phyloP scores from a whole-genome alignment of 78 protist genomes.

The Dictyostelium capitatum region DNA sequence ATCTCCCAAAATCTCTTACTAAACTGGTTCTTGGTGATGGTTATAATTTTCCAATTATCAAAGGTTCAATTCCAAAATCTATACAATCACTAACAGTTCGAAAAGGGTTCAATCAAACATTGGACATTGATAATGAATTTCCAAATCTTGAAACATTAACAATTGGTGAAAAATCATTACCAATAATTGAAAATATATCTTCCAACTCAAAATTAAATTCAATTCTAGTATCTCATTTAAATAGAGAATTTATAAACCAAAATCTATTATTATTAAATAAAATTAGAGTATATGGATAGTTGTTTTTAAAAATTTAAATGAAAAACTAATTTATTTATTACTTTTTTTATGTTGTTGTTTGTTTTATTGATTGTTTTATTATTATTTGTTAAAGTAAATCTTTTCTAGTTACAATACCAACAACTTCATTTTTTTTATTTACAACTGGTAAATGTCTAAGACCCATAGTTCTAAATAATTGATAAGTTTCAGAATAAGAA shows the following conservation, averaged over 20 bases:
- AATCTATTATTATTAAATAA: no score
- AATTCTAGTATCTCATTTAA: no score
- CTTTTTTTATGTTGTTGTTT: not conserved
- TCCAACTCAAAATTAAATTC: no score
- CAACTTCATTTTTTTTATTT: slow-evolving; percentile 69
- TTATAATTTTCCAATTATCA: not conserved
- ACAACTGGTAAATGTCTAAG: slow-evolving; percentile 92
- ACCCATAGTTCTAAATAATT: slow-evolving; percentile 90
- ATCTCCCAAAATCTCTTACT: not conserved
- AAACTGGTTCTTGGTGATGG: not conserved
- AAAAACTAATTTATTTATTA: not conserved
- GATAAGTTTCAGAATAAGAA: slow-evolving; percentile 75
- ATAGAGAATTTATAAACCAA: no score
- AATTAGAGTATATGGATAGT: no score
- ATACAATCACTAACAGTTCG: not conserved
- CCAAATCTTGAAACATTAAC: not conserved
- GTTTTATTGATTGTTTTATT: not conserved
- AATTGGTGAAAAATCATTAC: not conserved
- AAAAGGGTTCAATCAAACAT: not conserved
- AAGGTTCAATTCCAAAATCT: not conserved
- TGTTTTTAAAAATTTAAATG: no score
- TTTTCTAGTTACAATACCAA: slow-evolving; percentile 92
- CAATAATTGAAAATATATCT: no score
- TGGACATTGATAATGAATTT: not conserved
- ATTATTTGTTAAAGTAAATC: slow-evolving; percentile 63